Evolutionary conservation across 768 basidiomycete genomes (phyloP).

Genomic region (Leccinum subgranulosum): DNA sequence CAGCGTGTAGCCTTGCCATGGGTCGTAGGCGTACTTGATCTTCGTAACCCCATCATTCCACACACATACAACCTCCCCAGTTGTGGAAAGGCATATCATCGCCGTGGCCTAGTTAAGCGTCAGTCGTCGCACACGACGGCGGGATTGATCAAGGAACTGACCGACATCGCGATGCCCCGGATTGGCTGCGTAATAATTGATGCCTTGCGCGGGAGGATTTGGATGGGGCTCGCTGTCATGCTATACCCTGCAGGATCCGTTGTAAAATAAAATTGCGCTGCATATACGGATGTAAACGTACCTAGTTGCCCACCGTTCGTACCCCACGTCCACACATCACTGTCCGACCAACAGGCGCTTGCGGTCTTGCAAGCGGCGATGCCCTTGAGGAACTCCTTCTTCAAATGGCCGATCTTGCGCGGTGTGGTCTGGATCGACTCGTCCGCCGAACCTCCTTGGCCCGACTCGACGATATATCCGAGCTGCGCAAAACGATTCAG

Average conservation of each 20-base stretch:
- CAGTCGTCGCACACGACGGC: background rate
- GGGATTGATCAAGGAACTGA: slow-evolving; percentile 33
- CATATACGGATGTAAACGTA: slow-evolving; percentile 25
- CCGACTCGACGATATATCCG: slow-evolving; percentile 75
- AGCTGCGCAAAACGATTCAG: slow-evolving; percentile 86
- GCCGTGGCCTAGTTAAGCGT: slow-evolving; percentile 62
- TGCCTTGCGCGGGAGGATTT: slow-evolving; percentile 75
- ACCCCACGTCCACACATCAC: slow-evolving; percentile 84
- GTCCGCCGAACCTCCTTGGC: slow-evolving; percentile 46
- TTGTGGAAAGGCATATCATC: slow-evolving; percentile 77
- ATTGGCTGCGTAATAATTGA: slow-evolving; percentile 73
- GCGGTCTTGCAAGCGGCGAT: slow-evolving; percentile 85
- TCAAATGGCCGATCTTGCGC: slow-evolving; percentile 71
- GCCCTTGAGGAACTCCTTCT: slow-evolving; percentile 75
- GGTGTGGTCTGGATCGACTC: slow-evolving; percentile 77
- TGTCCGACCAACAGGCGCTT: slow-evolving; percentile 83
- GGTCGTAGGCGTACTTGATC: slow-evolving; percentile 52
- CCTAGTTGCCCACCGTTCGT: slow-evolving; percentile 92
- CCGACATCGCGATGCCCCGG: slow-evolving; percentile 69
- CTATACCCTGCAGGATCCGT: slow-evolving; percentile 59
- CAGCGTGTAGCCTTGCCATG: background rate
- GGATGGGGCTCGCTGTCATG: slow-evolving; percentile 66
- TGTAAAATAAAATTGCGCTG: background rate
- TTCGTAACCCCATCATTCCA: slow-evolving; percentile 75
- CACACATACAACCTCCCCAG: slow-evolving; percentile 78